Evolutionary conservation across 2,329 filamentous ascomycete species (phyloP), one percentile per base, ranked within the genome.

Genomic region (Diplodia sapinea): DNA sequence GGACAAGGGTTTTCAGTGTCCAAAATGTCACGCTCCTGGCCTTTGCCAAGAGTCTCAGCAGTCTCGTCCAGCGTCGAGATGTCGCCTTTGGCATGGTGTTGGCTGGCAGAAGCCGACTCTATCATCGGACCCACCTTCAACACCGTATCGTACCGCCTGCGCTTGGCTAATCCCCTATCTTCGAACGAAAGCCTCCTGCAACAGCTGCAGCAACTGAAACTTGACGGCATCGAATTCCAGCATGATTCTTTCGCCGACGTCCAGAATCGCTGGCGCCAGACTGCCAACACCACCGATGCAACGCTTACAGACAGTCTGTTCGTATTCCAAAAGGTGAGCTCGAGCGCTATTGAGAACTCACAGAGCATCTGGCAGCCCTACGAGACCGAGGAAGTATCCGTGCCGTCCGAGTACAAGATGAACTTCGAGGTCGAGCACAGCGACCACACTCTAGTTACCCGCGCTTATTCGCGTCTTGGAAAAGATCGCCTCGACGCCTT

Each of bases 121-220:
- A 87, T 88, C 57, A 83, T 87, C 69, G 87, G 86, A 0, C 86
- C 86, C 1, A 87, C 87, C 82, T 87, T 88, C 70, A 84, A 86
- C 1, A 89, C 87, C 0, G 81, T 89, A 2, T 87, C 87, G 0
- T 78, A 88, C 7, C 82, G 85, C 17, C 77, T 88, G 17, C 65
- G 65, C 33, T 26, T 67, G 5, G 55, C 49, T n/a, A 67, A 67
- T n/a, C 56, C 65, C 17, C 77, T 81, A 4, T 72, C 74, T 2
- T 87, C 90, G 47, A 79, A 85, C 36, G 81, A 85, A 66, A 86
- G 84, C 0, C 81, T 87, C 0, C 77, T 82, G 3, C 84, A 87
- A 70, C 89, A 90, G 6, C 85, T 87, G 0, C 85, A 90, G 73
- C 87, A 91, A 74, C 88, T 92, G 73, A 82, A 85, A 61, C 43